Conservation (phyloP, 2,329 filamentous ascomycete genomes). For the Claviceps sp. region DNA sequence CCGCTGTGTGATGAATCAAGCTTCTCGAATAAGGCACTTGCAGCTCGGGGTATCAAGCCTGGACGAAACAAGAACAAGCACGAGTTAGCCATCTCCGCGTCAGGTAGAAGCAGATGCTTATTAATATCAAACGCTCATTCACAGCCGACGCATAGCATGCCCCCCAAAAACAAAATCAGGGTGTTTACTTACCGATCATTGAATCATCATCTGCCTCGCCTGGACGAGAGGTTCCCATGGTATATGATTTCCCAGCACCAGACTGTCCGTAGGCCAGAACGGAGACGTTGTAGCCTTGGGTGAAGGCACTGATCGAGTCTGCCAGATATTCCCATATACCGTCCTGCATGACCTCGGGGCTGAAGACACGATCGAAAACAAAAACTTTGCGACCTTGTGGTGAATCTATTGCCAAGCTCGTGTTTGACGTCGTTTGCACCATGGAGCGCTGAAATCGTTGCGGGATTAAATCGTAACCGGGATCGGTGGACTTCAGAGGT, state of each 20-base stretch:
- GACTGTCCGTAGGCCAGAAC: constrained; percentile 95
- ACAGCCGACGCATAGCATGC: too few relatives aligned
- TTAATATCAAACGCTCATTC: neutral
- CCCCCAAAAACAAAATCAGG: neutral
- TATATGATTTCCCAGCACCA: constrained; percentile 94
- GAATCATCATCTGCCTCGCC: constrained; percentile 57
- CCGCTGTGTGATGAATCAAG: constrained; percentile 49
- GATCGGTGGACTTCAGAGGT: constrained; percentile 68
- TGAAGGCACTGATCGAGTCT: constrained; percentile 79
- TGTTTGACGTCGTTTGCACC: constrained; percentile 77
- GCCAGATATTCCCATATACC: constrained; percentile 89
- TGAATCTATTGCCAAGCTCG: constrained; percentile 76
- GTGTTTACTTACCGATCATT: constrained; percentile 51
- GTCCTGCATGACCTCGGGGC: constrained; percentile 68
- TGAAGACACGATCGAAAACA: constrained; percentile 91
- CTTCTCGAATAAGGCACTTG: constrained; percentile 74
- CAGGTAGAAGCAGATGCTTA: neutral
- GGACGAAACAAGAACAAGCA: neutral
- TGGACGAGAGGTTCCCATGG: constrained; percentile 92
- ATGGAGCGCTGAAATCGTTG: constrained; percentile 89
- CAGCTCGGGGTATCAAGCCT: constrained; percentile 95
- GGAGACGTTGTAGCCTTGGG: constrained; percentile 97
- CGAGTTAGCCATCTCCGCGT: neutral
- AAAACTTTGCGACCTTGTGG: constrained; percentile 90
- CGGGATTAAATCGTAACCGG: constrained; percentile 87